Evolutionary conservation across 805 yeast genomes (phyloP).

Genomic region (Metschnikowia noctiluminum): DNA sequence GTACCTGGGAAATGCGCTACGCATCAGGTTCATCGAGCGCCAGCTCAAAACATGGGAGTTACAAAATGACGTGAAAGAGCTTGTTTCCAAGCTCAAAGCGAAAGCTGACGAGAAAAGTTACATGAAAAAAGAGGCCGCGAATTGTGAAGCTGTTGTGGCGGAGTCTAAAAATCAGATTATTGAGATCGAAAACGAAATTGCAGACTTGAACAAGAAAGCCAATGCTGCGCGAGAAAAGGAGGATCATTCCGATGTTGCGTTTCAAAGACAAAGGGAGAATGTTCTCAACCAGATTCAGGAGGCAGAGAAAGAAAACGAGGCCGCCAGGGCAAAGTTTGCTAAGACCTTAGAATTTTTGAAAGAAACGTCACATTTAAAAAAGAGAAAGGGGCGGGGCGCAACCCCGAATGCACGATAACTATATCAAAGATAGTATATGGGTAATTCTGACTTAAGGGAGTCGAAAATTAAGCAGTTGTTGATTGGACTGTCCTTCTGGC

Average conservation of each 20-base stretch:
- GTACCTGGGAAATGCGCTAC: constrained; percentile 17
- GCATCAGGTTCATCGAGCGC: constrained; percentile 28
- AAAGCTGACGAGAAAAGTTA: constrained; percentile 59
- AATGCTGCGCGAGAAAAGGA: constrained; percentile 21
- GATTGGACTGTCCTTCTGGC: constrained; percentile 73
- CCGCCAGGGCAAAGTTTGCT: constrained; percentile 27
- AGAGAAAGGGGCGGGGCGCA: constrained; percentile 38
- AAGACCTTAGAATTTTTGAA: constrained; percentile 32
- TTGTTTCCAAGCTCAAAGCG: constrained; percentile 44
- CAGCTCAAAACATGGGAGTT: constrained; percentile 45
- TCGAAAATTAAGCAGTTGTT: constrained; percentile 80
- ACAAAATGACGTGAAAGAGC: constrained; percentile 42
- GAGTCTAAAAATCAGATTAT: constrained; percentile 40
- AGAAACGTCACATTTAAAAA: constrained; percentile 41
- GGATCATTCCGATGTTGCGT: constrained; percentile 19
- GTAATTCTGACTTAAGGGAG: constrained; percentile 68
- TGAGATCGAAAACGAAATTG: constrained; percentile 19
- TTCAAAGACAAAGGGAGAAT: constrained; percentile 20
- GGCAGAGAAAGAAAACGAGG: constrained; percentile 24
- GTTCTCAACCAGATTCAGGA: constrained; percentile 19
- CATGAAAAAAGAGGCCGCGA: constrained; percentile 54
- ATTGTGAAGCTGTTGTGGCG: constrained; percentile 47
- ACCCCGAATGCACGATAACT: constrained; percentile 23
- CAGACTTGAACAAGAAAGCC: constrained; percentile 19
- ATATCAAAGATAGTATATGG: constrained; percentile 48